These are phyloP conservation scores for Boletus vinaceobasis DNA, from an alignment of 768 basidiomycete genomes.

Conservation along the genomic window DNA sequence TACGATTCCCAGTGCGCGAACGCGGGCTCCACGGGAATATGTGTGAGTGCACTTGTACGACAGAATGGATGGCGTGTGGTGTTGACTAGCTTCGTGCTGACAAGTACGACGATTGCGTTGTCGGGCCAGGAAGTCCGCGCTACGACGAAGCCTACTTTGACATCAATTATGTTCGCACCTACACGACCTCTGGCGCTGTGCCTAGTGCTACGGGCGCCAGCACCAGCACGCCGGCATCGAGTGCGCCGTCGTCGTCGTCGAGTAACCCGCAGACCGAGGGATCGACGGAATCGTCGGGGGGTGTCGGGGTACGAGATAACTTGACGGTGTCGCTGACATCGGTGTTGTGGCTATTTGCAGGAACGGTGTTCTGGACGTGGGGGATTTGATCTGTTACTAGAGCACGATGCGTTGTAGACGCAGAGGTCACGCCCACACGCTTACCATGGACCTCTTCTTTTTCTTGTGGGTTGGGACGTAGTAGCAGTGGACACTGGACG, in stretches of 20 bases:
- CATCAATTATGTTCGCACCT: constrained; percentile 61
- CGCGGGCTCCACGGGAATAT: constrained; percentile 37
- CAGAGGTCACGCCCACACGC: background rate
- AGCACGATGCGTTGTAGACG: background rate
- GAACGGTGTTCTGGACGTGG: constrained; percentile 5
- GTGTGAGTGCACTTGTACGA: constrained; percentile 31
- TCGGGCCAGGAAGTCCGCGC: constrained; percentile 50
- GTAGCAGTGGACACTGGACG: too few species aligned
- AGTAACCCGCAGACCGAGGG: background rate
- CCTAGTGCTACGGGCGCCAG: constrained; percentile 7
- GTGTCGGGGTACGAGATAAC: background rate
- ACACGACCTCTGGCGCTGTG: constrained; percentile 32
- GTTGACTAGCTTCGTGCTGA: background rate
- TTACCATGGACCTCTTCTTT: background rate
- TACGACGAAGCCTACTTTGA: constrained; percentile 66
- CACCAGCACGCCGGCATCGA: background rate
- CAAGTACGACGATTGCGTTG: constrained; percentile 54
- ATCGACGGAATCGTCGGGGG: background rate
- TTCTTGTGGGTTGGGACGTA: background rate
- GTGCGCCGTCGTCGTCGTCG: background rate
- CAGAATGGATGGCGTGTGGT: background rate
- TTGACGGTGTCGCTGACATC: background rate
- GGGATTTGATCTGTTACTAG: background rate
- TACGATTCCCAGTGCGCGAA: constrained; percentile 43
- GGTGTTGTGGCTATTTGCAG: background rate